Evolutionary conservation across 192 early-diverging fungal species (phyloP), one percentile per base, ranked within the genome.

Genomic region (Radiomyces spectabilis): DNA sequence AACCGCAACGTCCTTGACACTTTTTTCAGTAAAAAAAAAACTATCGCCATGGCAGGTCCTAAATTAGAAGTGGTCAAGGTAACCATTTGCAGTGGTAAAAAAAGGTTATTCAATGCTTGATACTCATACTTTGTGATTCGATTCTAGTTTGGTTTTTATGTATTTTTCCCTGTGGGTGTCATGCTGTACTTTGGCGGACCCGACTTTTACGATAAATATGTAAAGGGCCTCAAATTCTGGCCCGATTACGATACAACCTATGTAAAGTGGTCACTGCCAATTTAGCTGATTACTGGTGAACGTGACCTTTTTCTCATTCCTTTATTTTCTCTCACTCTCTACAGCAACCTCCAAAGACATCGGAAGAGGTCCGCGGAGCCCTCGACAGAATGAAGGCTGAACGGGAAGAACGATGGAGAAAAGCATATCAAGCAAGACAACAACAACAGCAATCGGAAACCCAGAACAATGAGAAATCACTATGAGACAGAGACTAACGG

Each of bases 181-280:
- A 77, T 77, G 75, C 46, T 68, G 19, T 77, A 77, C 33, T 71
- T 77, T 53, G 75, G 75, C 27, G 69, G 63, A 22, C 75, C 75
- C 27, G 45, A 53, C 16, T 77, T 77, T 51, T 77, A 74, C 55
- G 61, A 77, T 4, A 59, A 53, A 4, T 68, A 74, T 41, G 72
- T 77, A 10, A 61, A 62, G 24, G 57, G 63, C 16, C 69, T 69
- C 27, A 69, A 60, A 43, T 69, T 74, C 44, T 70, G 72, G 72
- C 63, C 72, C 12, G 59, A 65, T 12, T 55, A 58, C 7, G 48
- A 58, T 7, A 61, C 47, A 3, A 68, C 58, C 3, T 49, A 66
- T 53, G 69, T 66, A 65, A 59, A 43, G 24, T 9, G 8, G 3
- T 27, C 21, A 35, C 45, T 42, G 41, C 29, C 26, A 19, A 26